These are phyloP conservation scores for Umbilicus rupestris DNA, from an alignment of 164 flowering plant species.

Conservation along the genomic window DNA sequence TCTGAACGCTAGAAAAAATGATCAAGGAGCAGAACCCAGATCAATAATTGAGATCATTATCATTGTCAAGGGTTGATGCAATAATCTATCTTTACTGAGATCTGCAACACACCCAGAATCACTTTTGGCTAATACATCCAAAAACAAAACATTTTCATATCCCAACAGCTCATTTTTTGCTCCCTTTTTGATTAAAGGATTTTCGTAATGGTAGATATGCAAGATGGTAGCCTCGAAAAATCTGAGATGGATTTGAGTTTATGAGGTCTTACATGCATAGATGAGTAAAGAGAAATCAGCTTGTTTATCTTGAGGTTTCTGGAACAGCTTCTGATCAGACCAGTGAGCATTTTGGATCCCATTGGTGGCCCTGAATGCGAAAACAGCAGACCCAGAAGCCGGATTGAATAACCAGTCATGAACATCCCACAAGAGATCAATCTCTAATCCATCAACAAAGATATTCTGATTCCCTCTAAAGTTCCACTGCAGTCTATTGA, in stretches of 20 bases:
- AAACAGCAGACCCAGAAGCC: conserved; percentile 2
- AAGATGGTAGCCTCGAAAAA: background rate
- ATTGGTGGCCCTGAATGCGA: background rate
- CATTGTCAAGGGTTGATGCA: background rate
- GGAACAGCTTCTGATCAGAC: background rate
- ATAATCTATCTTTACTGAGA: background rate
- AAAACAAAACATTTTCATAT: background rate
- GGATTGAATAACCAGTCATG: conserved; percentile 8
- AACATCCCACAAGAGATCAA: conserved; percentile 9
- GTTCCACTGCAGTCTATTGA: conserved; percentile 5
- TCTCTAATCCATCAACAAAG: background rate
- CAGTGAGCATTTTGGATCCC: background rate
- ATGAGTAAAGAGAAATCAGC: background rate
- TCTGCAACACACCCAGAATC: background rate
- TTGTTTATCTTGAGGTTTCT: background rate
- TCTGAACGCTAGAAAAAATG: background rate
- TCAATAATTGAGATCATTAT: background rate
- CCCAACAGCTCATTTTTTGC: conserved; percentile 2
- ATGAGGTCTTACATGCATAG: background rate
- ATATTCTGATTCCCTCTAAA: conserved; percentile 5
- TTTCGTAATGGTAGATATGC: background rate
- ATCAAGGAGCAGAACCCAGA: background rate
- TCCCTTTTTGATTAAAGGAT: background rate
- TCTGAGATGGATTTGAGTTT: background rate
- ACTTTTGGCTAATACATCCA: conserved; percentile 1